Evolutionary conservation across 257 asterid species (phyloP).

Genomic region (Scutellaria minor): DNA sequence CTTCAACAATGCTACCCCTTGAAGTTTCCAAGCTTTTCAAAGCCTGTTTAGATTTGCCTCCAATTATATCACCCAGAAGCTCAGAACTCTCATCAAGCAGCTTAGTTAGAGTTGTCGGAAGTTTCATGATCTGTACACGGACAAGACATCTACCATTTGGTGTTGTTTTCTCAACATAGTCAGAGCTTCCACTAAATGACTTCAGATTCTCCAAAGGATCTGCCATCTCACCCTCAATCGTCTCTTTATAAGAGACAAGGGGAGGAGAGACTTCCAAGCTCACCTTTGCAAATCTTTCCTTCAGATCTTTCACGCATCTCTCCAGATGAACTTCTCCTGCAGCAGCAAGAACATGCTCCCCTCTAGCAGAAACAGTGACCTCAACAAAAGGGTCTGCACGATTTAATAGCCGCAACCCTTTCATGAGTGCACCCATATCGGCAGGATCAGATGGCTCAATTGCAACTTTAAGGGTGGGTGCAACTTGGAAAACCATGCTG

Average conservation of each 20-base stretch:
- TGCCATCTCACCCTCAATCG: constrained; percentile 70
- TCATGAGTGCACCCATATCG: constrained; percentile 80
- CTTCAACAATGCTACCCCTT: constrained; percentile 66
- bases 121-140: constrained; percentile 83
- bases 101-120: constrained; percentile 79
- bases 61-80: constrained; percentile 74
- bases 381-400: constrained; percentile 98
- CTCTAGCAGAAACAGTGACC: constrained; percentile 82
- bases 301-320: constrained; percentile 88
- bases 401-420: constrained; percentile 80
- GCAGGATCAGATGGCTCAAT: constrained; percentile 96
- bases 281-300: constrained; percentile 90
- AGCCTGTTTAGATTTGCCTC: constrained; percentile 73
- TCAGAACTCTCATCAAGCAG: constrained; percentile 80
- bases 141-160: constrained; percentile 86
- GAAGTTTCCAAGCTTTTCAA: constrained; percentile 62
- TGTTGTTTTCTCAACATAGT: constrained; percentile 77
- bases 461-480: constrained; percentile 93
- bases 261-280: constrained; percentile 87
- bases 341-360: constrained; percentile 95
- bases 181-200: constrained; percentile 55
- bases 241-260: constrained; percentile 86
- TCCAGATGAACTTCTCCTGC: constrained; percentile 98
- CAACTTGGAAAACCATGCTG: constrained; percentile 89
- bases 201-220: constrained; percentile 71